Evolutionary conservation across 108 stramenopile genomes (phyloP).

Genomic region (Fistulifera pelliculosa): DNA sequence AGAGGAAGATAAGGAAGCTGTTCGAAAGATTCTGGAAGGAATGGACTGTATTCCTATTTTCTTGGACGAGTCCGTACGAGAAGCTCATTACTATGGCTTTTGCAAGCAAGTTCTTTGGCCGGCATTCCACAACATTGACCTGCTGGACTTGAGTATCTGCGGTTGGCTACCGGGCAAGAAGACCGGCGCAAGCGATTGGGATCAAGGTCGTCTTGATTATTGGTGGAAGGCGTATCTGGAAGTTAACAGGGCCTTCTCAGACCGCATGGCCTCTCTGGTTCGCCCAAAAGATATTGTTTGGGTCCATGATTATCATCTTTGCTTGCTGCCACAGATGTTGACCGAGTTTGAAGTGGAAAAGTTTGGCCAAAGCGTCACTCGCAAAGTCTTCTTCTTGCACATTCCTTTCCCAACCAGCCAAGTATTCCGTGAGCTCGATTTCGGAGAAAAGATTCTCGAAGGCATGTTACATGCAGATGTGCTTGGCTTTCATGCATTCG

Average conservation of each 20-base stretch:
- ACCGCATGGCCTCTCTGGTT: constrained; percentile 50
- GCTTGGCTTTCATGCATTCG: constrained; percentile 99
- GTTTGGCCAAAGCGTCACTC: constrained; percentile 21
- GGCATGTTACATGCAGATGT: constrained; percentile 98
- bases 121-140: constrained; percentile 95
- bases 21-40: constrained; percentile 50
- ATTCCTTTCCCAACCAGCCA: constrained; percentile 98
- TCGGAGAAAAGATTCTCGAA: constrained; percentile 85
- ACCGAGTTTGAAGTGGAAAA: constrained; percentile 27
- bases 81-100: constrained; percentile 88
- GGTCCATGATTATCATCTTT: constrained; percentile 99
- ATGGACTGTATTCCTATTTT: constrained; percentile 97
- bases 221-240: constrained; percentile 86
- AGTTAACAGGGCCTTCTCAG: constrained; percentile 80
- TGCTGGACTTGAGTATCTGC: constrained; percentile 70
- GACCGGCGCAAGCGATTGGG: constrained; percentile 59
- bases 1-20: constrained; percentile 65
- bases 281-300: constrained; percentile 77
- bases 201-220: constrained; percentile 70
- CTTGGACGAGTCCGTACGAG: constrained; percentile 40
- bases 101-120: constrained; percentile 98
- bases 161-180: constrained; percentile 24
- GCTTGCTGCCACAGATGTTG: constrained; percentile 85
- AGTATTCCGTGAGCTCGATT: constrained; percentile 94
- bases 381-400: constrained; percentile 97